A percentile compares a stretch with the other conserved stretches of the same genome.
Conservation (phyloP, 2,329 filamentous ascomycete species). For the Verticillium nubilum region DNA sequence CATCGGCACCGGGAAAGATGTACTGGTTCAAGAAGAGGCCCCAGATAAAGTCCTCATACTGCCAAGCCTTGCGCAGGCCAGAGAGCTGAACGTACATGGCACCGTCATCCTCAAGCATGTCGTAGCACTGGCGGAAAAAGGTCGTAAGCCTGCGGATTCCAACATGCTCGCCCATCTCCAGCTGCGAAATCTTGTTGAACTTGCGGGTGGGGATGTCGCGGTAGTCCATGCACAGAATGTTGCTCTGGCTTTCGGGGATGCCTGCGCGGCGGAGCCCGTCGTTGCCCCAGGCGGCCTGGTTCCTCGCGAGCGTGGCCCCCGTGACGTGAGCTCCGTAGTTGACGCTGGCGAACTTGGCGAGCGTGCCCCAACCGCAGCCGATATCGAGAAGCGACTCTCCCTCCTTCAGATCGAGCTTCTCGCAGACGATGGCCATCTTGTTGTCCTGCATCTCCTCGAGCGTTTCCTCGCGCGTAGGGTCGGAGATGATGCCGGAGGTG, state of each 20-base stretch:
- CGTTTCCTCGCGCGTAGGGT: constrained; percentile 79
- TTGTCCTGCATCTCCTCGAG: constrained; percentile 97
- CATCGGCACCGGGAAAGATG: constrained; percentile 94
- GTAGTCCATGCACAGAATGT: constrained; percentile 94
- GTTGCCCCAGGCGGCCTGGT: constrained; percentile 98
- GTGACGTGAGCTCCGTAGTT: constrained; percentile 85
- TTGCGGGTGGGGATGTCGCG: constrained; percentile 81
- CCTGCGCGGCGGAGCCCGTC: constrained; percentile 76
- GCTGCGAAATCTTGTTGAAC: constrained; percentile 75
- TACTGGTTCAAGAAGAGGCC: constrained; percentile 99
- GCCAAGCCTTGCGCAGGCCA: constrained; percentile 90
- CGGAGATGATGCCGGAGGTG: constrained; percentile 89
- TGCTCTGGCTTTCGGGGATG: constrained; percentile 81
- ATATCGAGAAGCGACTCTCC: constrained; percentile 87
- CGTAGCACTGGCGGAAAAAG: constrained; percentile 82
- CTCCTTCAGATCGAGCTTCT: constrained; percentile 82
- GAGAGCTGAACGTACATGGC: constrained; percentile 95
- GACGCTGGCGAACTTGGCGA: constrained; percentile 85
- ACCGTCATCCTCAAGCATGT: constrained; percentile 96
- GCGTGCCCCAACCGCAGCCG: constrained; percentile 96
- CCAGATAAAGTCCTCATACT: constrained; percentile 97
- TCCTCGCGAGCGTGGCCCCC: constrained; percentile 89
- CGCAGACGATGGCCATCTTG: constrained; percentile 90
- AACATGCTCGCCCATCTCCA: constrained; percentile 99
- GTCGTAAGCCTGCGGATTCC: constrained; percentile 80